Evolutionary conservation across 441 rosid species (phyloP).

Genomic region (Geranium incanum): DNA sequence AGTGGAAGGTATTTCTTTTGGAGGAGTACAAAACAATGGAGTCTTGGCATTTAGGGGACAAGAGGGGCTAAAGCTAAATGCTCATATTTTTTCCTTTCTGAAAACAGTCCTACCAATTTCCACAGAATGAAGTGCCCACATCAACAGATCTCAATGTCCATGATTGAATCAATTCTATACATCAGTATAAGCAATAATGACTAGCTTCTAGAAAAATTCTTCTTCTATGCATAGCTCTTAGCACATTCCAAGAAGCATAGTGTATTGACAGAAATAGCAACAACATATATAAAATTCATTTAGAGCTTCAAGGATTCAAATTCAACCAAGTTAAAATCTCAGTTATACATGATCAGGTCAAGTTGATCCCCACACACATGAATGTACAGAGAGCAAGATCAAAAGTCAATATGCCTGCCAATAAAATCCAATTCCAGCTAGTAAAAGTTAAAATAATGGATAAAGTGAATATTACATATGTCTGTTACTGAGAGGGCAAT

Average conservation of each 20-base stretch:
- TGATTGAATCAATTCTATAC: background rate
- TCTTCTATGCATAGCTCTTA: slow-evolving; percentile 3
- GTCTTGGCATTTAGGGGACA: slow-evolving; percentile 4
- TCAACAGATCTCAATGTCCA: background rate
- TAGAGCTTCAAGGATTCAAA: slow-evolving; percentile 1
- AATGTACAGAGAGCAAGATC: slow-evolving; percentile 5
- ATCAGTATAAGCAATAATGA: slow-evolving; percentile 15
- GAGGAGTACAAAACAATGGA: background rate
- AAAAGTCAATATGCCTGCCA: slow-evolving; percentile 2
- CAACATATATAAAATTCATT: slow-evolving; percentile 2
- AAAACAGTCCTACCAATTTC: background rate
- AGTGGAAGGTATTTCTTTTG: background rate
- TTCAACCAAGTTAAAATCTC: background rate
- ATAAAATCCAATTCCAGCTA: background rate
- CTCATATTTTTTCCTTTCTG: background rate
- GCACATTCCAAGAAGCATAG: slow-evolving; percentile 5
- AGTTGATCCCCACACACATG: background rate
- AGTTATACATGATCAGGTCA: slow-evolving; percentile 1
- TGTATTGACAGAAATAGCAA: slow-evolving; percentile 10
- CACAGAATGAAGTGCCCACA: background rate
- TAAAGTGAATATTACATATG: background rate
- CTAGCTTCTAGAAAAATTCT: slow-evolving; percentile 1
- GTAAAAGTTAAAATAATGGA: slow-evolving; percentile 8
- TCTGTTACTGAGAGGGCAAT: slow-evolving; percentile 5
- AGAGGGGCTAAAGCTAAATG: slow-evolving; percentile 4